Evolutionary conservation across 176 grass and related monocot species (phyloP).

Genomic region (Zea luxurians): DNA sequence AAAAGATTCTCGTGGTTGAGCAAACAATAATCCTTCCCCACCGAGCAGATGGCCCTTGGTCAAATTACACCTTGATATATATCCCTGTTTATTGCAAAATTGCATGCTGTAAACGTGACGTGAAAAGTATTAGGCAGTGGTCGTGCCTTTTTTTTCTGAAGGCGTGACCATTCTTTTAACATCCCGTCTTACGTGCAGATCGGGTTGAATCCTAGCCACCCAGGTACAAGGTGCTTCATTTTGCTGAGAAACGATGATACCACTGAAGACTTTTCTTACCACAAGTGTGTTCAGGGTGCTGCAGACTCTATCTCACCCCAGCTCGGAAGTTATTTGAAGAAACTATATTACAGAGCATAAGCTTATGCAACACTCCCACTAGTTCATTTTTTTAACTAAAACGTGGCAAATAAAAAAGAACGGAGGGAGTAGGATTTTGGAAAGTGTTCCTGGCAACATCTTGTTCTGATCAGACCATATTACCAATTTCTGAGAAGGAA

Average conservation of each 20-base stretch:
- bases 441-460: neutral
- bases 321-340: slow-evolving; percentile 35
- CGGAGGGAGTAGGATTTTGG: too few species aligned
- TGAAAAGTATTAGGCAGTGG: neutral
- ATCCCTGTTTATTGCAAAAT: neutral
- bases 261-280: slow-evolving; percentile 47
- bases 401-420: too few species aligned
- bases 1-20: slow-evolving; percentile 6
- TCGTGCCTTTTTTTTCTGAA: too few species aligned
- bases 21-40: slow-evolving; percentile 3
- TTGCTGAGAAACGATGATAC: slow-evolving; percentile 33
- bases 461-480: neutral
- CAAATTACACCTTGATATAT: neutral
- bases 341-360: slow-evolving; percentile 33
- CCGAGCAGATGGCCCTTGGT: neutral
- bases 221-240: slow-evolving; percentile 41
- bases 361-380: neutral
- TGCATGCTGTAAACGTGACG: slow-evolving; percentile 14
- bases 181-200: slow-evolving; percentile 19
- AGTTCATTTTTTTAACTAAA: too few species aligned
- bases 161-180: too few species aligned
- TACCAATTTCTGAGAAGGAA: neutral
- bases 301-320: slow-evolving; percentile 43
- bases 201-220: slow-evolving; percentile 45
- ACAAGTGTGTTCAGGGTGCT: slow-evolving; percentile 46